These are phyloP conservation scores for Trichocladium uniseriatum DNA, from an alignment of 495 filamentous ascomycete species.

Conservation along the genomic window DNA sequence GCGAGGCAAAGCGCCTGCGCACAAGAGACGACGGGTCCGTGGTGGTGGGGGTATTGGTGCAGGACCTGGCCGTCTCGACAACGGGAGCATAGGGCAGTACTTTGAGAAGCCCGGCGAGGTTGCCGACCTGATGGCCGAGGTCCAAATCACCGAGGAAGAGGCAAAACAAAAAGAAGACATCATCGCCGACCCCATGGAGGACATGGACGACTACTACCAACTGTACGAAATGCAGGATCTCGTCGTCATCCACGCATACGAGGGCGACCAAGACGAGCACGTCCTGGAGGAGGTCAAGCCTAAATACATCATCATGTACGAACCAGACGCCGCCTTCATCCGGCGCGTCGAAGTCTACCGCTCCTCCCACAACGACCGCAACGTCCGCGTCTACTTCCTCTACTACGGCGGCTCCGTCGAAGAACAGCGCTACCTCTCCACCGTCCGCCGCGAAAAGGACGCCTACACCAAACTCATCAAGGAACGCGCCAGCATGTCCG, in stretches of 20 bases:
- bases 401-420: slow-evolving; percentile 93
- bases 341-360: slow-evolving; percentile 91
- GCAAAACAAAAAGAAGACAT: slow-evolving; percentile 70
- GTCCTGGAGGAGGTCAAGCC: slow-evolving; percentile 88
- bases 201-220: slow-evolving; percentile 87
- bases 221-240: slow-evolving; percentile 88
- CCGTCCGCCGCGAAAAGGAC: slow-evolving; percentile 86
- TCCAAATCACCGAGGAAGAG: slow-evolving; percentile 72
- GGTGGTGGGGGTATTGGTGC: slow-evolving; percentile 58
- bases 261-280: slow-evolving; percentile 90
- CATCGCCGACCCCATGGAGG: slow-evolving; percentile 68
- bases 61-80: slow-evolving; percentile 37
- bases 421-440: slow-evolving; percentile 87
- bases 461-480: slow-evolving; percentile 87
- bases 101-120: slow-evolving; percentile 43
- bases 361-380: slow-evolving; percentile 80
- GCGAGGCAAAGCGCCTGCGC: slow-evolving; percentile 55
- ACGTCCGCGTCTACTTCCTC: slow-evolving; percentile 88
- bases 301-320: slow-evolving; percentile 96
- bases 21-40: slow-evolving; percentile 82
- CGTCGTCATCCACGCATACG: slow-evolving; percentile 81
- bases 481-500: slow-evolving; percentile 84
- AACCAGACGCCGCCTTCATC: slow-evolving; percentile 92
- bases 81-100: slow-evolving; percentile 41
- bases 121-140: slow-evolving; percentile 51